Evolutionary conservation across 371 early-diverging fungal species (phyloP).

Genomic region (Choanephora cucurbitarum): DNA sequence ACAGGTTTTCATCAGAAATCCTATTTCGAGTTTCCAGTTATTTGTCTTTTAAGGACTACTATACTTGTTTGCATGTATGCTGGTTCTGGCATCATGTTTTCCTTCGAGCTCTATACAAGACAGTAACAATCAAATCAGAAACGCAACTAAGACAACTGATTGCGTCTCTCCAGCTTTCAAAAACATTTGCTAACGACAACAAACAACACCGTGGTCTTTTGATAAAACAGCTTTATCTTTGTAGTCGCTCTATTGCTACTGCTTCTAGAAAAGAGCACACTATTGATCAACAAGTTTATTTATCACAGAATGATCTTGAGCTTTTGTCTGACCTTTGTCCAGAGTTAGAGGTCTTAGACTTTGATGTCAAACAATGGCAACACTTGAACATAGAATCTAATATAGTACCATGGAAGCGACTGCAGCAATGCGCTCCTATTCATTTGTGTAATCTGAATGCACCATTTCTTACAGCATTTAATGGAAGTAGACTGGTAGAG

Average conservation of each 20-base stretch:
- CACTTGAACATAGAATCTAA: neutral
- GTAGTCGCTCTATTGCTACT: neutral
- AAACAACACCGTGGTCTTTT: constrained; percentile 1
- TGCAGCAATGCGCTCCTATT: constrained; percentile 12
- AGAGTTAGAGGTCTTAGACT: constrained; percentile 15
- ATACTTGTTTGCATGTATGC: constrained; percentile 9
- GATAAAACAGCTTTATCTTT: constrained; percentile 5
- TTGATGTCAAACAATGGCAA: constrained; percentile 18
- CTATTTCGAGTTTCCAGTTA: constrained; percentile 11
- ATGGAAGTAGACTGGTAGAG: constrained; percentile 6
- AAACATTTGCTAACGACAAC: neutral
- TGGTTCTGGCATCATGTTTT: constrained; percentile 16
- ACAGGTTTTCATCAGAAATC: constrained; percentile 15
- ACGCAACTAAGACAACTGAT: constrained; percentile 9
- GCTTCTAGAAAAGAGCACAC: neutral
- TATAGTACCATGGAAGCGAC: constrained; percentile 1
- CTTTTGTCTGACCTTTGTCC: constrained; percentile 14
- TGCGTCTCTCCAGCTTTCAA: neutral
- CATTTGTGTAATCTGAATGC: neutral
- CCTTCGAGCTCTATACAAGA: constrained; percentile 11
- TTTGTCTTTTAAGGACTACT: constrained; percentile 11
- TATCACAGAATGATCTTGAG: constrained; percentile 16
- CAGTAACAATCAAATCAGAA: constrained; percentile 7
- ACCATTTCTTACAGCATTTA: constrained; percentile 3
- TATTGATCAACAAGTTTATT: neutral